phyloP scores from a whole-genome alignment of 495 filamentous ascomycete genomes.

The Trichoderma erinaceum region DNA sequence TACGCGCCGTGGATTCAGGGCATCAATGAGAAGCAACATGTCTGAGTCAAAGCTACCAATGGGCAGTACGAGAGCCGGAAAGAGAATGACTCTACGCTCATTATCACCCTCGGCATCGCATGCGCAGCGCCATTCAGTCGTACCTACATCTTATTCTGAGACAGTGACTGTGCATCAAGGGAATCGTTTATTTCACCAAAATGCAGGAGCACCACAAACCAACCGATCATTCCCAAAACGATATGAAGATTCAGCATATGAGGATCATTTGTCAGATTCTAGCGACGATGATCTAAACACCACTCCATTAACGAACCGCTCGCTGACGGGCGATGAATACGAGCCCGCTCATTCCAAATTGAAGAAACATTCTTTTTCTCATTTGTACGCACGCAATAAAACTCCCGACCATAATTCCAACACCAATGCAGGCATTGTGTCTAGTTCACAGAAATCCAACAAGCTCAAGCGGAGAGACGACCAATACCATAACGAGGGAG shows the following conservation, averaged over 20 bases:
- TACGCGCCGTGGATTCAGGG: not conserved
- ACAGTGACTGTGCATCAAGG: not conserved
- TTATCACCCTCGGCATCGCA: not conserved
- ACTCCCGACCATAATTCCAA: not conserved
- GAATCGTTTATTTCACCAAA: not conserved
- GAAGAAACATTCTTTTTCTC: not conserved
- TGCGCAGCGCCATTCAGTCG: not conserved
- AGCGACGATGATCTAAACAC: constrained; percentile 5
- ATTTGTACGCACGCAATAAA: not conserved
- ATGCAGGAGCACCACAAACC: not conserved
- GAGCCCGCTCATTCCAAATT: not conserved
- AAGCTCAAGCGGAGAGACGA: not conserved
- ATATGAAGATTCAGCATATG: not conserved
- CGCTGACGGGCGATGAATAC: not conserved
- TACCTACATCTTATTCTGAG: not conserved
- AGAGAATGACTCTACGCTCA: not conserved
- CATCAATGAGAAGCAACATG: constrained; percentile 3
- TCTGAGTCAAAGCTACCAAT: not conserved
- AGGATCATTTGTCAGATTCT: not conserved
- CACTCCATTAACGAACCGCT: not conserved
- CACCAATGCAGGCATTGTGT: not conserved
- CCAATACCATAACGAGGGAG: not conserved
- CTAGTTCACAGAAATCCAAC: not conserved
- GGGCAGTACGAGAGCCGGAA: not conserved
- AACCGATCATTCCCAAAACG: not conserved